Percentiles rank a stretch among this genome's conserved stretches.
Conservation (phyloP, 768 basidiomycete genomes). For the Lentinula boryana region DNA sequence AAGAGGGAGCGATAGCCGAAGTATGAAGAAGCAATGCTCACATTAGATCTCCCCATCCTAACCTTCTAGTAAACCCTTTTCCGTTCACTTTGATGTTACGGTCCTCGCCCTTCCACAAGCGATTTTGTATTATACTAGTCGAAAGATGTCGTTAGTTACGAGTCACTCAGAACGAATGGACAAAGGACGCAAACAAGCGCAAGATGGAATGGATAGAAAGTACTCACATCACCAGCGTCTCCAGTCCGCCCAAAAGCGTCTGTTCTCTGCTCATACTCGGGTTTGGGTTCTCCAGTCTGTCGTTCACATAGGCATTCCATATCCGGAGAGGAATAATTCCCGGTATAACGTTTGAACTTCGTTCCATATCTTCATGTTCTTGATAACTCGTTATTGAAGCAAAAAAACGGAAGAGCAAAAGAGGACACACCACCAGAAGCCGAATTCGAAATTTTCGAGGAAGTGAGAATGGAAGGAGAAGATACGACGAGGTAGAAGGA, state of each 20-base stretch:
- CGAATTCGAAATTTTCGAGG: conserved; percentile 15
- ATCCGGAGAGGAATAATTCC: conserved; percentile 50
- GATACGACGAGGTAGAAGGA: conserved; percentile 65
- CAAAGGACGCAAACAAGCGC: not conserved
- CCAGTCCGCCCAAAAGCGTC: not conserved
- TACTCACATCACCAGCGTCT: not conserved
- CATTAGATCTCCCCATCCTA: conserved; percentile 67
- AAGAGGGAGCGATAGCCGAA: not conserved
- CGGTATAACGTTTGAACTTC: conserved; percentile 34
- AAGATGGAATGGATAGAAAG: not conserved
- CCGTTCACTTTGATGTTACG: conserved; percentile 51
- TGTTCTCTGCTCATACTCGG: not conserved
- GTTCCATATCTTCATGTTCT: not conserved
- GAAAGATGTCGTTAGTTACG: conserved; percentile 1
- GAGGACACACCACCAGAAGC: not conserved
- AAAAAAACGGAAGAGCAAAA: not conserved
- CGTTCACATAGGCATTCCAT: conserved; percentile 57
- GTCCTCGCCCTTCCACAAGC: conserved; percentile 65
- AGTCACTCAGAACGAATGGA: conserved; percentile 1
- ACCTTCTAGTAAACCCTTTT: conserved; percentile 49
- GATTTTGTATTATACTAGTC: conserved; percentile 66
- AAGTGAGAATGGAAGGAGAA: conserved; percentile 22
- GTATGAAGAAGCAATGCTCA: conserved; percentile 20
- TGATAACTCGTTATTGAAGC: not conserved
- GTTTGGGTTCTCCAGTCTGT: conserved; percentile 53